phyloP scores from a whole-genome alignment of 1,284 basidiomycete species.

The Cystobasidium sp. region DNA sequence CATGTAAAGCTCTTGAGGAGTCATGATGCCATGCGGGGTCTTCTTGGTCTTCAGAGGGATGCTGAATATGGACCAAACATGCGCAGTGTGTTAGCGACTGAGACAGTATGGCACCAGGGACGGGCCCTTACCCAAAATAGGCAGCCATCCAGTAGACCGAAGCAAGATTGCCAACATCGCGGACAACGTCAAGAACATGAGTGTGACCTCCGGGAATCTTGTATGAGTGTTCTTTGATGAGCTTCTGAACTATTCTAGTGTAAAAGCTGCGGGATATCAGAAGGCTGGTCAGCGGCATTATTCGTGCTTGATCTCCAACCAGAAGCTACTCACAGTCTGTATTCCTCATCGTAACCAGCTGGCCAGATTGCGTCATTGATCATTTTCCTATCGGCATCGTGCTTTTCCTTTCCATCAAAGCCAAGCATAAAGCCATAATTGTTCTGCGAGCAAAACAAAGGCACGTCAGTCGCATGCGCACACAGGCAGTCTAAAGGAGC shows the following conservation, averaged over 20 bases:
- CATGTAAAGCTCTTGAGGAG: constrained; percentile 66
- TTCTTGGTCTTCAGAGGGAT: constrained; percentile 70
- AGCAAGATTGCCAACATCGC: constrained; percentile 69
- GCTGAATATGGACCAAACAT: constrained; percentile 42
- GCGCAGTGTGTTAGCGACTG: constrained; percentile 61
- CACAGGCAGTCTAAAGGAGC: neutral
- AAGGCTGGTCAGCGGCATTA: neutral
- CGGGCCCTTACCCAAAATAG: constrained; percentile 9
- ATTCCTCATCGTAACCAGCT: constrained; percentile 43
- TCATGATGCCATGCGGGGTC: constrained; percentile 65
- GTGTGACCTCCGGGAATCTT: constrained; percentile 63
- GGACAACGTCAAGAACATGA: constrained; percentile 68
- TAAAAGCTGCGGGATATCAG: neutral
- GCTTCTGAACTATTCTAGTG: constrained; percentile 53
- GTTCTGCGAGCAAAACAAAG: neutral
- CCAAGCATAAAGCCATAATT: constrained; percentile 39
- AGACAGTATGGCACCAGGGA: constrained; percentile 17
- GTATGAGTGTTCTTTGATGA: constrained; percentile 65
- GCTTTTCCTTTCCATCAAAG: constrained; percentile 24
- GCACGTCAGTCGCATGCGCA: neutral
- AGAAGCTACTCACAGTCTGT: constrained; percentile 25
- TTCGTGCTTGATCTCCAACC: neutral
- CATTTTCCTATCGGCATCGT: constrained; percentile 22
- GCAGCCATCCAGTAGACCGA: neutral
- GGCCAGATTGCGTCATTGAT: constrained; percentile 41